Evolutionary conservation across 2,329 filamentous ascomycete genomes (phyloP), one percentile per base, ranked within the genome.

Genomic region (Apiospora arundinis): DNA sequence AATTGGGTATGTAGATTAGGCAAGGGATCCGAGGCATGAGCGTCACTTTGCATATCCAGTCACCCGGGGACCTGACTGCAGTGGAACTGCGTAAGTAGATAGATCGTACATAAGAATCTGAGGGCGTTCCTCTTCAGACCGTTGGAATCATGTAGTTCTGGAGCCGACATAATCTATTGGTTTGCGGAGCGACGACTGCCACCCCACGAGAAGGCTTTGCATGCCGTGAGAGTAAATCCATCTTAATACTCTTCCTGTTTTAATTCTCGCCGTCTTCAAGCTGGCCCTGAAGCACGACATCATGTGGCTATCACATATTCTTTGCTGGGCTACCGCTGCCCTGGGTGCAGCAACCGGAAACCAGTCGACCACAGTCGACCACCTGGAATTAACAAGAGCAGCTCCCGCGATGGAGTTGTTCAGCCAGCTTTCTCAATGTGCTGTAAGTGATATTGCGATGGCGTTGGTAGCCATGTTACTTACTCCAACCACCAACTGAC

Each of bases 1-100:
- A 18, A 9, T 21, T 60, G 18, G 28, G 32, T 21, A 28, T 4
- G 32, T 40, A 12, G 18, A n/a, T 63, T 40, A 40, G 32, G 56
- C 28, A 40, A 40, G 56, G 56, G 32, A 40, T 23, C 32, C 56
- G 56, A 63, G 56, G 56, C 28, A 63, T 63, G 32, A 63, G 56
- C 52, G 52, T 21, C 18, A 28, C 28, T n/a, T 21, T n/a, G 16
- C 52, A 28, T 16, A n/a, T 11, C 12, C 8, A 60, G 25, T 25
- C 48, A 25, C 25, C 32, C 32, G 40, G 32, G 32, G 21, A 4
- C 12, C 4, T 14, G 45, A 32, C 4, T n/a, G 6, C 21, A 40
- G 12, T 14, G 32, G 7, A 6, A 46, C 18, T 18, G 32, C 32
- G 32, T 32, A 37, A 9, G 16, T 11, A 2, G 28, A 21, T 37